A percentile compares a stretch with the other conserved stretches of the same genome.
Evolutionary conservation across 139 green algal species (phyloP).

Genomic region (Chlamydomonas asymmetrica): DNA sequence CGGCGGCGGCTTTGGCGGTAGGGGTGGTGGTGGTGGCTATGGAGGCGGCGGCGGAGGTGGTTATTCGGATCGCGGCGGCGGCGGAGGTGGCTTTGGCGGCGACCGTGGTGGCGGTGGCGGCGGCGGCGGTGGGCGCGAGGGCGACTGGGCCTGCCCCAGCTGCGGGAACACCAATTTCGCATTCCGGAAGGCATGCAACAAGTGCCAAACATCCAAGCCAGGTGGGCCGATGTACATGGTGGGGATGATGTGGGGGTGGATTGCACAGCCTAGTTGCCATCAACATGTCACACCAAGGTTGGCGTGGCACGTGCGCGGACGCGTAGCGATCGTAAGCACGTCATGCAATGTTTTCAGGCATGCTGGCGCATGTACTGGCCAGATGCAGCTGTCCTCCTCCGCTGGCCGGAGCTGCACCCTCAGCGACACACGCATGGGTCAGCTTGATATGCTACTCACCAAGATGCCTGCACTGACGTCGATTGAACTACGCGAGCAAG

Average conservation of each 20-base stretch:
- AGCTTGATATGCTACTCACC: too few relatives aligned
- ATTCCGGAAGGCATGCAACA: conserved; percentile 67
- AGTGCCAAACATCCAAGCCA: conserved; percentile 63
- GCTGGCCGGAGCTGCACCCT: too few relatives aligned
- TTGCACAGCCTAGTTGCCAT: too few relatives aligned
- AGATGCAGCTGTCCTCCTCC: too few relatives aligned
- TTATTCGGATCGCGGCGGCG: conserved; percentile 8
- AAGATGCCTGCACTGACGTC: too few relatives aligned
- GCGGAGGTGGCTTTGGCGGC: conserved; percentile 20
- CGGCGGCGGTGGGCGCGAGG: conserved; percentile 32
- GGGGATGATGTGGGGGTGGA: conserved; percentile 1
- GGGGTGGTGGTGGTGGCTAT: conserved; percentile 18
- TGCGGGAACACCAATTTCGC: conserved; percentile 80
- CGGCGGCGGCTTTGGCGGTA: conserved; percentile 18
- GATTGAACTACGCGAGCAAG: too few relatives aligned
- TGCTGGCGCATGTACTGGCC: too few relatives aligned
- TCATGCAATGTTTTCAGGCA: too few relatives aligned
- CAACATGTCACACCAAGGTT: too few relatives aligned
- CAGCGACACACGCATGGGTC: too few relatives aligned
- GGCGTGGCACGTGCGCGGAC: too few relatives aligned
- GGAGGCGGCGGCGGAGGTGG: not conserved
- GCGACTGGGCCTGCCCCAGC: conserved; percentile 71
- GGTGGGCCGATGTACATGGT: not conserved
- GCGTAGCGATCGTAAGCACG: too few relatives aligned
- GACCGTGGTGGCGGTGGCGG: conserved; percentile 42